Evolutionary conservation across 2,329 filamentous ascomycete species (phyloP).

Genomic region (Chaetomium globosum): DNA sequence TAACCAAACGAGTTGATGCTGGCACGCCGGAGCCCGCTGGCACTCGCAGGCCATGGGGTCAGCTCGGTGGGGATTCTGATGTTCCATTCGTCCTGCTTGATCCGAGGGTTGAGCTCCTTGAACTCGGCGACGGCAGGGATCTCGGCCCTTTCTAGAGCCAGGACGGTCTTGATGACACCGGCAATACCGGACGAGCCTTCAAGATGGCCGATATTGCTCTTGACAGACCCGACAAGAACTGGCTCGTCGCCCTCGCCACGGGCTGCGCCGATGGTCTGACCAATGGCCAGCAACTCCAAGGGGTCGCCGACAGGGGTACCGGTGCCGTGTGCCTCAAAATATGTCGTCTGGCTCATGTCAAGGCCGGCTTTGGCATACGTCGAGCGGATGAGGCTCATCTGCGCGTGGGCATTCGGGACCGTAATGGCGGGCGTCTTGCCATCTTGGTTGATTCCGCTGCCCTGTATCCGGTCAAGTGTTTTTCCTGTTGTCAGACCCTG

Average conservation of each 20-base stretch:
- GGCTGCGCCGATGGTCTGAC: not conserved
- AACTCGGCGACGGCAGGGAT: not conserved
- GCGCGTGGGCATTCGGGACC: not conserved
- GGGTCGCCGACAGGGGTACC: not conserved
- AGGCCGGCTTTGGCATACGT: not conserved
- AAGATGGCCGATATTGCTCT: too few species aligned
- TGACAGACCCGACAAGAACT: not conserved
- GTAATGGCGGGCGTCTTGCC: not conserved
- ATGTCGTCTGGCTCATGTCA: not conserved
- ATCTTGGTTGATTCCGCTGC: not conserved
- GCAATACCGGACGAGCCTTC: too few species aligned
- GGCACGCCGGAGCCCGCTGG: too few species aligned
- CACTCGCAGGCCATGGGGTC: not conserved
- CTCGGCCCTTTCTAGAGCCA: not conserved
- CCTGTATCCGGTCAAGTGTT: not conserved
- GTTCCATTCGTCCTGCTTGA: not conserved
- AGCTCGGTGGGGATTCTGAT: not conserved
- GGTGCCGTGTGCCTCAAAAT: not conserved
- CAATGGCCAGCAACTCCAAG: not conserved
- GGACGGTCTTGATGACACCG: too few species aligned
- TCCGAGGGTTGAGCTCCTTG: not conserved
- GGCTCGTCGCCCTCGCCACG: not conserved
- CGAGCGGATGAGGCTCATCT: not conserved
- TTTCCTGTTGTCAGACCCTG: not conserved
- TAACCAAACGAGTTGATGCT: too few species aligned